Base-by-base conservation (phyloP, 1,284 basidiomycete species). In the Rhodotorula sp. region DNA sequence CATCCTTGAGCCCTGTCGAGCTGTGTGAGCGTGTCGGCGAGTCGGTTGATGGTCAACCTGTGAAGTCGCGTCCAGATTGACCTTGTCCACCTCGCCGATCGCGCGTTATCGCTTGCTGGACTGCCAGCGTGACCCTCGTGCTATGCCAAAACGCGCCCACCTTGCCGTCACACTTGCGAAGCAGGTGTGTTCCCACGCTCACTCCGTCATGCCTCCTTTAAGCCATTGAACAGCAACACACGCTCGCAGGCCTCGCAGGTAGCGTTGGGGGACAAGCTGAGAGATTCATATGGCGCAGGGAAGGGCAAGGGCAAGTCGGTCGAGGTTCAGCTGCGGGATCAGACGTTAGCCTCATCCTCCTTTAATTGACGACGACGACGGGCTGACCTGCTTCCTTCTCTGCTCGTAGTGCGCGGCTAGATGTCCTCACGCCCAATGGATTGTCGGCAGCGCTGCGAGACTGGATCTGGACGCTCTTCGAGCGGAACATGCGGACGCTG, bases 401-500 rank as follows among this genome's bases (percentile, higher is more conserved):
- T 7, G 17, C 1, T 4, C 2, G 4, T 51, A 66, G 64, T 0
- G 52, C 62, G 0, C 7, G 4, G 9, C 34, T 69, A 22, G 52
- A 56, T 1, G 49, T 71, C 0, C 46, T 55, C 20, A 51, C 39
- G 7, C 2, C 22, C 20, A 66, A 66, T 29, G 49, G 39, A 8
- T 51, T 74, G 2, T 46, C 69, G 0, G 4, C 34, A 0, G 46
- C 30, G 4, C 27, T 59, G 22, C 27, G 39, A 9, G 53, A 39
- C 6, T 70, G 71, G 66, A 53, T 71, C 34, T 73, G 66, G 62
- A 39, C 34, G 1, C 59, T 77, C 1, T 76, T 74, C 39, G 64
- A 73, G 44, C 13, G 20, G 8, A 77, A 77, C 36, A 76, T 77
- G 75, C 59, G 66, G 44, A 20, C 36, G 0, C 36, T 71, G 75